Evolutionary conservation across 305 asterid genomes (phyloP).

Genomic region (Fraxinus greggii): DNA sequence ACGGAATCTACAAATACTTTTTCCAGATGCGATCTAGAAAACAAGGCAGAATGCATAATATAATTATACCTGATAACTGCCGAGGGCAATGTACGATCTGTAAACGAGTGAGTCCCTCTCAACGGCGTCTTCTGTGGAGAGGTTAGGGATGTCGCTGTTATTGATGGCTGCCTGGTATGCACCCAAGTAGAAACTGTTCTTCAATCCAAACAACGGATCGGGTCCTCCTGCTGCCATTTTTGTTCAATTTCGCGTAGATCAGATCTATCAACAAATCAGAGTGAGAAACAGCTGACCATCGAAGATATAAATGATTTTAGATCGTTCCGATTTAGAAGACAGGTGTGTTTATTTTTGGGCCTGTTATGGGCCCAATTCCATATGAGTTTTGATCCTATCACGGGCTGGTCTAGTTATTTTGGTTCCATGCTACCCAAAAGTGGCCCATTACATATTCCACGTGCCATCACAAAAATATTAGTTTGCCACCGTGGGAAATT

Average conservation of each 20-base stretch:
- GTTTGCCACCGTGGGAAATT: no score
- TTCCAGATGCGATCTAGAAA: conserved; percentile 17
- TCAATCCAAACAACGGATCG: conserved; percentile 73
- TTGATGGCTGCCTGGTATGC: conserved; percentile 96
- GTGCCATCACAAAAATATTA: not conserved
- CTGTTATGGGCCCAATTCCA: not conserved
- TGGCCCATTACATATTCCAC: not conserved
- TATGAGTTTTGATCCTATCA: not conserved
- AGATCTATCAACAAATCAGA: conserved; percentile 29
- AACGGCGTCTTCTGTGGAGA: conserved; percentile 66
- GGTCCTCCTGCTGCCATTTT: conserved; percentile 60
- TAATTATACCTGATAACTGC: conserved; percentile 67
- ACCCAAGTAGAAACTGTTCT: conserved; percentile 85
- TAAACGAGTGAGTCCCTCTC: conserved; percentile 79
- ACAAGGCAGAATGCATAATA: not conserved
- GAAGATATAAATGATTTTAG: not conserved
- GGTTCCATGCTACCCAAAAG: not conserved
- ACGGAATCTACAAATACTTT: not conserved
- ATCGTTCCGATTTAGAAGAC: not conserved
- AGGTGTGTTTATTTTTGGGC: not conserved
- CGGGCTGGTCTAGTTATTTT: not conserved
- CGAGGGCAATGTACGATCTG: conserved; percentile 88
- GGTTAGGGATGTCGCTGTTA: conserved; percentile 82
- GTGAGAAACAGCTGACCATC: not conserved
- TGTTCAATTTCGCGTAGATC: conserved; percentile 25